Evolutionary conservation across 129 eudicot genomes (phyloP).

Genomic region (Sambucus nigra): DNA sequence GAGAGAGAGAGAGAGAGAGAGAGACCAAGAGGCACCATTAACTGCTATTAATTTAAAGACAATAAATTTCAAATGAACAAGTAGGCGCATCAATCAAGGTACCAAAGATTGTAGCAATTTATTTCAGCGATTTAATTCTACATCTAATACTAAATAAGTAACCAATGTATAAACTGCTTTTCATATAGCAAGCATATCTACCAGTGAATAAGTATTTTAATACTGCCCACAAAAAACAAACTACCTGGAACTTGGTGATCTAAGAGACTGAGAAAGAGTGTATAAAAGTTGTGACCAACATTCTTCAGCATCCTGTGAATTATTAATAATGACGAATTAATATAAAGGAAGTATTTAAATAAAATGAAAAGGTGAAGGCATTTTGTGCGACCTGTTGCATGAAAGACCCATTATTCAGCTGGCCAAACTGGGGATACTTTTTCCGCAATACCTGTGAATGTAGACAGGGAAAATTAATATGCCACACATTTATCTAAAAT

Average conservation of each 20-base stretch:
- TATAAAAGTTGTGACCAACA: conserved; percentile 91
- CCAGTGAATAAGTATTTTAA: not conserved
- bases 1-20: too few species aligned
- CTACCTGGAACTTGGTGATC: conserved; percentile 59
- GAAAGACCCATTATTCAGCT: conserved; percentile 79
- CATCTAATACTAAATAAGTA: not conserved
- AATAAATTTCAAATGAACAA: not conserved
- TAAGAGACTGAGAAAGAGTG: conserved; percentile 81
- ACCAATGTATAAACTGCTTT: not conserved
- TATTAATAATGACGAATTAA: not conserved
- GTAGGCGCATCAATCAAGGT: not conserved
- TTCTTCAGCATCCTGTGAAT: conserved; percentile 94
- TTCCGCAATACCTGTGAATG: conserved; percentile 66
- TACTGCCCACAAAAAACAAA: conserved; percentile 9
- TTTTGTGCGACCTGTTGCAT: conserved; percentile 83
- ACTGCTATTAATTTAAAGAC: not conserved
- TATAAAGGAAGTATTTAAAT: not conserved
- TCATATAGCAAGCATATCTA: not conserved
- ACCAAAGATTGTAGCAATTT: not conserved
- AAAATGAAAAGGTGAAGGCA: not conserved
- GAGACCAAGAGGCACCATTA: not conserved
- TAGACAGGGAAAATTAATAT: conserved; percentile 2
- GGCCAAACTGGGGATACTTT: conserved; percentile 96
- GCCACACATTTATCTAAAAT: conserved; percentile 5
- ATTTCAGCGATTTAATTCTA: not conserved